phyloP scores from a whole-genome alignment of 148 eudicot genomes.

The Drosera capensis region DNA sequence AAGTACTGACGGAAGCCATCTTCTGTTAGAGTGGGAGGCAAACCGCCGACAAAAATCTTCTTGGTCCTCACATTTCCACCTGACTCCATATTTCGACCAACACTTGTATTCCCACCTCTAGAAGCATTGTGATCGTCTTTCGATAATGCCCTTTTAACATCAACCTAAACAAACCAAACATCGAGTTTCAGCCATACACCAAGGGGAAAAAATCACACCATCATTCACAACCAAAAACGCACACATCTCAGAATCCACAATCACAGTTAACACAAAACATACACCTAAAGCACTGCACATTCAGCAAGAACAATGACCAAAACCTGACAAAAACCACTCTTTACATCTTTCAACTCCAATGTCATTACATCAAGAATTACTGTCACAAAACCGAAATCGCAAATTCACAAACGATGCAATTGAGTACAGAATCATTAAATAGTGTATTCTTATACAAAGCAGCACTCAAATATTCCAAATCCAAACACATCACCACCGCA shows the following conservation, averaged over 20 bases:
- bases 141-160: constrained; percentile 91
- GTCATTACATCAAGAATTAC: too few relatives aligned
- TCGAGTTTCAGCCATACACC: not conserved
- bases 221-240: not conserved
- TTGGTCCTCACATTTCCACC: constrained; percentile 77
- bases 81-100: constrained; percentile 35
- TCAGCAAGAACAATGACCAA: too few relatives aligned
- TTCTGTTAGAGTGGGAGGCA: constrained; percentile 72
- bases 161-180: constrained; percentile 45
- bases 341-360: too few relatives aligned
- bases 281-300: too few relatives aligned
- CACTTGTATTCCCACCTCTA: constrained; percentile 33
- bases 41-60: constrained; percentile 96
- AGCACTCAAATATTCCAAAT: too few relatives aligned
- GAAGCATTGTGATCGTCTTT: constrained; percentile 70
- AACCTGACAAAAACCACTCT: too few relatives aligned
- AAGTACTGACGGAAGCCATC: constrained; percentile 83
- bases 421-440: too few relatives aligned
- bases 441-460: too few relatives aligned
- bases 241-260: not conserved
- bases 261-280: too few relatives aligned
- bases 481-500: too few relatives aligned
- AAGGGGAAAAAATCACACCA: not conserved
- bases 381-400: too few relatives aligned
- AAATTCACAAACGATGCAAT: too few relatives aligned